These are phyloP conservation scores for Rhizoctonia solani DNA, from an alignment of 1,284 basidiomycete species.

Conservation along the genomic window DNA sequence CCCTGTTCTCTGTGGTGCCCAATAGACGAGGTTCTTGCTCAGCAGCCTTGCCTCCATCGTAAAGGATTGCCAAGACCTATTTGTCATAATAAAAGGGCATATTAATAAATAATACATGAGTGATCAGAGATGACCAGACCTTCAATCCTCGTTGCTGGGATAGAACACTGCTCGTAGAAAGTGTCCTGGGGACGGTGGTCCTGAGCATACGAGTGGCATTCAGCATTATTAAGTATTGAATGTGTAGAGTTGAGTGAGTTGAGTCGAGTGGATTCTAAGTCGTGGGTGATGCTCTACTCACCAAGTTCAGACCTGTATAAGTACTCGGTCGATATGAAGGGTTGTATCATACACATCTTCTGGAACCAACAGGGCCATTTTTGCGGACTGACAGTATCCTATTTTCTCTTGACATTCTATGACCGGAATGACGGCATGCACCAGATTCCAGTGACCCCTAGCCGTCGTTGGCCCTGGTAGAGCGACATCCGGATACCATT, in stretches of 20 bases:
- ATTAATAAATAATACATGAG: background rate
- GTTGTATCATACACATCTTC: background rate
- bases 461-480: background rate
- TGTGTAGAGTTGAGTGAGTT: background rate
- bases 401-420: background rate
- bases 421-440: background rate
- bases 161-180: background rate
- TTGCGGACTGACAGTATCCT: background rate
- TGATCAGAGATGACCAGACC: background rate
- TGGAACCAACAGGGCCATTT: background rate
- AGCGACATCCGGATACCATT: background rate
- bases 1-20: constrained; percentile 88
- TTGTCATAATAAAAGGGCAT: background rate
- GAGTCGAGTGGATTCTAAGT: too few species aligned
- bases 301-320: background rate
- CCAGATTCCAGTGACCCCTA: background rate
- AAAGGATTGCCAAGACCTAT: constrained; percentile 81
- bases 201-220: background rate
- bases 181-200: background rate
- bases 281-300: background rate
- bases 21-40: constrained; percentile 80
- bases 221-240: background rate
- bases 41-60: constrained; percentile 74
- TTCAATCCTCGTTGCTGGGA: background rate
- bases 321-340: background rate